Evolutionary conservation across 2,329 filamentous ascomycete genomes (phyloP).

Genomic region (Phaeoacremonium minimum): DNA sequence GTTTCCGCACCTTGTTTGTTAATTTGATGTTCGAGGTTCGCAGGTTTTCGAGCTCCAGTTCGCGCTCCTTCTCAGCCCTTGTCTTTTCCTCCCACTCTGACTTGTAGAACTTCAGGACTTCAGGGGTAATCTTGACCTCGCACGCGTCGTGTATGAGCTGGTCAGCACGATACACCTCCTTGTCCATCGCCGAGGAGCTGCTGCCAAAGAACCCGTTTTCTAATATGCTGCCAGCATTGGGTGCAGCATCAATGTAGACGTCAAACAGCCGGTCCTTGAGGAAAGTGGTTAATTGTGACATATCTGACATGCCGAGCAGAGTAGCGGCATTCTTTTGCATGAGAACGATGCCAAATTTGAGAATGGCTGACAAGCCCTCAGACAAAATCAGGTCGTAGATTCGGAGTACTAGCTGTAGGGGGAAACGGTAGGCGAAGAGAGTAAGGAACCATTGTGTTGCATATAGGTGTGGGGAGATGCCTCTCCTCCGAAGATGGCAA

Average conservation of each 20-base stretch:
- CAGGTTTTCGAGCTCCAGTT: conserved; percentile 74
- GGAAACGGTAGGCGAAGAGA: conserved; percentile 96
- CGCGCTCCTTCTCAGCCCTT: conserved; percentile 74
- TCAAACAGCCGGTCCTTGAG: conserved; percentile 94
- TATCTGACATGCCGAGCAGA: conserved; percentile 81
- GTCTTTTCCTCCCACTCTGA: conserved; percentile 91
- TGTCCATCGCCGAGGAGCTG: conserved; percentile 82
- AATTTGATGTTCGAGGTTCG: conserved; percentile 63
- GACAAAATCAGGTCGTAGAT: conserved; percentile 95
- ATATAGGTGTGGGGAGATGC: conserved; percentile 88
- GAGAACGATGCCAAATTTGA: conserved; percentile 90
- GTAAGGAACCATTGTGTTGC: conserved; percentile 99
- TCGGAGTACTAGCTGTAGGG: conserved; percentile 88
- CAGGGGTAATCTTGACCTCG: conserved; percentile 77
- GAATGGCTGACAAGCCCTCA: conserved; percentile 86
- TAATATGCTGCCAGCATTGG: conserved; percentile 86
- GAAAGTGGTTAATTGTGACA: conserved; percentile 83
- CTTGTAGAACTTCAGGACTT: conserved; percentile 76
- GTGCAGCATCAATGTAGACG: conserved; percentile 91
- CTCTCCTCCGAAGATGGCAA: conserved; percentile 83
- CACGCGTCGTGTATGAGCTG: conserved; percentile 91
- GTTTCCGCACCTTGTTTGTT: conserved; percentile 70
- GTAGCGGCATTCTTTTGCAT: conserved; percentile 90
- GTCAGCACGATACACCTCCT: conserved; percentile 93
- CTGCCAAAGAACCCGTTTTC: conserved; percentile 97